Evolutionary conservation across 2,329 filamentous ascomycete species (phyloP).

Genomic region (Rutstroemia sp.): DNA sequence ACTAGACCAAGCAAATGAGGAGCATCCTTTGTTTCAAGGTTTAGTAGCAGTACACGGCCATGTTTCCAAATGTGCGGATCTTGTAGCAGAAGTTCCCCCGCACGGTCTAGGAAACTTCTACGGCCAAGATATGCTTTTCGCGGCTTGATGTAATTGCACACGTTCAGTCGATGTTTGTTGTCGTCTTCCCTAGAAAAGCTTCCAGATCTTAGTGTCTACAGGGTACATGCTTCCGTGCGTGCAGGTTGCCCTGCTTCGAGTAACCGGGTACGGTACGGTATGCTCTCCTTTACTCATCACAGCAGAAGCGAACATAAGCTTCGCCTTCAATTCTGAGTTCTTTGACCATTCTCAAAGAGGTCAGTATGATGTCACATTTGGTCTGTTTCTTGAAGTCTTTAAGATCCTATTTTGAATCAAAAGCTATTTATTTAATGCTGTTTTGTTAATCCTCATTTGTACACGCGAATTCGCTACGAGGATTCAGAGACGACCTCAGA

Average conservation of each 20-base stretch:
- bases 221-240: too few relatives aligned
- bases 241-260: too few relatives aligned
- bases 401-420: background rate
- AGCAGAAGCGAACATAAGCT: too few relatives aligned
- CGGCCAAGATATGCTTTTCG: background rate
- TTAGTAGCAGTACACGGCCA: background rate
- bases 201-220: too few relatives aligned
- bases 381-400: too few relatives aligned
- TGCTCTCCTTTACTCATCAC: too few relatives aligned
- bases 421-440: background rate
- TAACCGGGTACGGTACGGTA: too few relatives aligned
- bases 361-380: too few relatives aligned
- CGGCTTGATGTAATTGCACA: background rate
- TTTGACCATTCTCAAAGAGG: too few relatives aligned
- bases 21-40: slow-evolving; percentile 7
- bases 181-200: too few relatives aligned
- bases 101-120: background rate
- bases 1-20: background rate
- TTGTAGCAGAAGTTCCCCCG: slow-evolving; percentile 3
- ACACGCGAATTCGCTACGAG: background rate
- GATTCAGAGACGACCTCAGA: background rate
- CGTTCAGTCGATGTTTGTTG: too few relatives aligned
- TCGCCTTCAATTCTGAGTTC: too few relatives aligned
- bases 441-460: background rate
- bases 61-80: slow-evolving; percentile 3